These are phyloP conservation scores for Penicillium roqueforti DNA, from an alignment of 495 filamentous ascomycete species.

Conservation along the genomic window DNA sequence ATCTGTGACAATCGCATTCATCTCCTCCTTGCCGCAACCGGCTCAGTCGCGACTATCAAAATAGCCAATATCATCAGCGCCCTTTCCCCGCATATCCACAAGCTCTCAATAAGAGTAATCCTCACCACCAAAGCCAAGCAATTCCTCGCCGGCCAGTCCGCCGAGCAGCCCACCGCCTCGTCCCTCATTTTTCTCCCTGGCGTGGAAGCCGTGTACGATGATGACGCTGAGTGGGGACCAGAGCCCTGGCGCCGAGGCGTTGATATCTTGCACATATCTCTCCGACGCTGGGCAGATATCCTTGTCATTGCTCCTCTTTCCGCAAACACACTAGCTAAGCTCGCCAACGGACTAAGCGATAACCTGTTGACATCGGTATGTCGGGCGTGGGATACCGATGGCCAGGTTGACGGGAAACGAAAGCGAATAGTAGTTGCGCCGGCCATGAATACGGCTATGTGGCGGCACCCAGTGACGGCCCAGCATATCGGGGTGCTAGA, in stretches of 20 bases:
- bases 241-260: slow-evolving; percentile 56
- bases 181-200: slow-evolving; percentile 43
- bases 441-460: slow-evolving; percentile 76
- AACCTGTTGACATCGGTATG: slow-evolving; percentile 59
- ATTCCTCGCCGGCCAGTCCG: slow-evolving; percentile 62
- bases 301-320: slow-evolving; percentile 65
- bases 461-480: slow-evolving; percentile 65
- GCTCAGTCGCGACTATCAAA: slow-evolving; percentile 77
- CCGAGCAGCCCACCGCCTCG: slow-evolving; percentile 57
- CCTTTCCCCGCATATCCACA: slow-evolving; percentile 44
- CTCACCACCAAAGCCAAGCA: slow-evolving; percentile 59
- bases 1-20: slow-evolving; percentile 17
- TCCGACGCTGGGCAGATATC: slow-evolving; percentile 67
- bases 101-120: slow-evolving; percentile 63
- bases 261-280: slow-evolving; percentile 68
- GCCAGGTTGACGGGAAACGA: slow-evolving; percentile 44
- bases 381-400: slow-evolving; percentile 72
- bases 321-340: slow-evolving; percentile 69
- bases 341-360: slow-evolving; percentile 54
- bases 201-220: slow-evolving; percentile 61
- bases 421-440: slow-evolving; percentile 56
- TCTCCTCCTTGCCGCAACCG: slow-evolving; percentile 17
- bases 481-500: slow-evolving; percentile 58
- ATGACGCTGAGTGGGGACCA: slow-evolving; percentile 66
- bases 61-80: slow-evolving; percentile 59